Evolutionary conservation across 441 rosid genomes (phyloP), one percentile per base, ranked within the genome.

Genomic region (Adansonia madagascariensis): DNA sequence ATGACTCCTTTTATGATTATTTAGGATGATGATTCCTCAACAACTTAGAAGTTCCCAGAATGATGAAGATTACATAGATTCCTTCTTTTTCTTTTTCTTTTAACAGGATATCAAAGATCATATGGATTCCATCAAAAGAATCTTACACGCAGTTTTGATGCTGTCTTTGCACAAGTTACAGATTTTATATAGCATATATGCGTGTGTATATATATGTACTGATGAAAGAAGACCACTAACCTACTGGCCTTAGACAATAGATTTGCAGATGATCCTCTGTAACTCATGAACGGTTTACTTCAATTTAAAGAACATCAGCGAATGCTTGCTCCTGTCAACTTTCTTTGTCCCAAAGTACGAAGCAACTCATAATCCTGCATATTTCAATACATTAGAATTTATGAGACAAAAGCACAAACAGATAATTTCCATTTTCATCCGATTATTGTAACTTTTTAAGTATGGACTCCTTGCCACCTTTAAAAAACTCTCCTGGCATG

Each of bases 341-440:
- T 79, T 74, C 82, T 78, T 12, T 79, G 84, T 70, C 83, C 80
- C 68, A 75, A 73, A 11, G 85, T 59, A 70, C 46, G 77, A 66
- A 92, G 87, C 80, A 82, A 78, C 82, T 88, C 94, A 35, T 82
- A 88, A 80, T 94, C 96, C 96, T 94, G 91, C 84, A 88, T 24
- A 71, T 39, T 69, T 70, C 52, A 76, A 57, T 49, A 60, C 62
- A 76, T 18, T 20, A 73, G 59, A 41, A 22, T 9, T 17, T 11
- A 1, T 11, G 11, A 31, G 49, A 22, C 17, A 52, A 20, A 52
- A 20, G 18, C 44, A 12, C 41, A 57, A 31, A 69, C 3, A 12
- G 27, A 73, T 50, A 15, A 14, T 41, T 39, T 63, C 14, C n/a
- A 47, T 43, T 75, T 39, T 18, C 67, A 59, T 20, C 22, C 22